Percentiles rank a stretch among this genome's conserved stretches.
These are phyloP conservation scores for Sphaerostilbella broomeana DNA, from an alignment of 2,329 filamentous ascomycete species.

Conservation along the genomic window DNA sequence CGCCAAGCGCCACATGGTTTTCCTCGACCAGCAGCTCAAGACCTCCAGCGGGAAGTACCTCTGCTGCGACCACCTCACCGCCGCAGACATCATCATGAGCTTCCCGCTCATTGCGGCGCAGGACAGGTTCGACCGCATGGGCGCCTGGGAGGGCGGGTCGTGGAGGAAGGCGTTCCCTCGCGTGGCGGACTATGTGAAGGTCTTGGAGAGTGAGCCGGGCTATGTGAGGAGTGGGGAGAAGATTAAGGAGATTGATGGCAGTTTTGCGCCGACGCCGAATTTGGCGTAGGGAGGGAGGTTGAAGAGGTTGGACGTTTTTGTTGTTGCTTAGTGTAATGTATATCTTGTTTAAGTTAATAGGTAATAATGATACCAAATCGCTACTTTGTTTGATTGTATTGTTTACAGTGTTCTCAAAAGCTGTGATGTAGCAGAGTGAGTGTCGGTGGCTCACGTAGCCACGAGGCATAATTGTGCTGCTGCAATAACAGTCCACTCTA, in stretches of 20 bases:
- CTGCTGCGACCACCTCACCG: conserved; percentile 42
- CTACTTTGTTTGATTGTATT: no score
- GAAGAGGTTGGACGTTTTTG: no score
- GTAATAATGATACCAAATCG: no score
- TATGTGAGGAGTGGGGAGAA: conserved; percentile 43
- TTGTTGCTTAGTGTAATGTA: no score
- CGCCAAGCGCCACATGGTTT: conserved; percentile 38
- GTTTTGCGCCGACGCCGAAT: no score
- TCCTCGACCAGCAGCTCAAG: conserved; percentile 44
- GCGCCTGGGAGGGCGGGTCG: conserved; percentile 35
- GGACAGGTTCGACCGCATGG: conserved; percentile 33
- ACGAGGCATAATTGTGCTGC: no score
- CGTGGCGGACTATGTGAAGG: conserved; percentile 40
- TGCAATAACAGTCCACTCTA: no score
- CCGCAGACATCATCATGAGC: conserved; percentile 48
- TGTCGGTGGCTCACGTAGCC: no score
- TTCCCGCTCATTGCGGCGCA: conserved; percentile 44
- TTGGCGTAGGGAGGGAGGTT: no score
- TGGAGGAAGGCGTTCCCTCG: conserved; percentile 37
- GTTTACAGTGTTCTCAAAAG: no score
- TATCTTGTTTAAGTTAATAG: no score
- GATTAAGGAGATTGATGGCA: conserved; percentile 44
- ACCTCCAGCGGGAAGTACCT: conserved; percentile 42
- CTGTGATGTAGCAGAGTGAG: no score
- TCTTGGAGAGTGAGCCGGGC: conserved; percentile 39